Conservation (phyloP, 352 stramenopile species). For the Hyaloperonospora arabidopsidis region DNA sequence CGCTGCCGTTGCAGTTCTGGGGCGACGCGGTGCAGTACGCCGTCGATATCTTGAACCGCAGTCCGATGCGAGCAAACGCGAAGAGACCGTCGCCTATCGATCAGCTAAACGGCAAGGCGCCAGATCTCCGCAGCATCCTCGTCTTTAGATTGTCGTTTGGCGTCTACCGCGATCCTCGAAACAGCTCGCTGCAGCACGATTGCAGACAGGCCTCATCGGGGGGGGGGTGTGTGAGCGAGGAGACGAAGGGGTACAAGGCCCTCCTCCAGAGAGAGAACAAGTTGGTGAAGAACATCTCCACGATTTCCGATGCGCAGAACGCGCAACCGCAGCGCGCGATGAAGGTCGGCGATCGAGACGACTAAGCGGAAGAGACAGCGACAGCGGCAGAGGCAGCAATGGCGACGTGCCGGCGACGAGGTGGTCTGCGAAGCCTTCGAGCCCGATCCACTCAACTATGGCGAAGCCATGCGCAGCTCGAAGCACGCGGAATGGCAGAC, state of each 20-base stretch:
- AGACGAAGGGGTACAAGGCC: constrained; percentile 1
- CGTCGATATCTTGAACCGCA: constrained; percentile 22
- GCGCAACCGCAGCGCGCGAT: not conserved
- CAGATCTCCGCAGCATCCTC: not conserved
- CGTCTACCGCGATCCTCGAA: not conserved
- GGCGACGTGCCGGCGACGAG: too few relatives aligned
- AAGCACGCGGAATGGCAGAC: too few relatives aligned
- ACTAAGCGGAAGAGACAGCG: too few relatives aligned
- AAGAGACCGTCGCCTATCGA: constrained; percentile 3
- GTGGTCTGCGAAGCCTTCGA: too few relatives aligned
- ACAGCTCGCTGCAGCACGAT: too few relatives aligned
- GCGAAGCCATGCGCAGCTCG: too few relatives aligned
- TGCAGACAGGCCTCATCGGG: too few relatives aligned
- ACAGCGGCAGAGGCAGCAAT: too few relatives aligned
- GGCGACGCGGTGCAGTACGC: constrained; percentile 24
- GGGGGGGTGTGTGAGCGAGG: not conserved
- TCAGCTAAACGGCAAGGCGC: not conserved
- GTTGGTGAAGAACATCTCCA: not conserved
- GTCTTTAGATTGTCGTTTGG: not conserved
- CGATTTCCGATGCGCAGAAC: not conserved
- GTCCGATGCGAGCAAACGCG: constrained; percentile 13
- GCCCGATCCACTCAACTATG: too few relatives aligned
- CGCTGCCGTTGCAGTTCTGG: constrained; percentile 20
- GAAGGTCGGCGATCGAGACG: not conserved
- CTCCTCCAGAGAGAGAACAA: not conserved